These are phyloP conservation scores for Backusella macrospora DNA, from an alignment of 192 early-diverging fungal genomes.

Conservation along the genomic window DNA sequence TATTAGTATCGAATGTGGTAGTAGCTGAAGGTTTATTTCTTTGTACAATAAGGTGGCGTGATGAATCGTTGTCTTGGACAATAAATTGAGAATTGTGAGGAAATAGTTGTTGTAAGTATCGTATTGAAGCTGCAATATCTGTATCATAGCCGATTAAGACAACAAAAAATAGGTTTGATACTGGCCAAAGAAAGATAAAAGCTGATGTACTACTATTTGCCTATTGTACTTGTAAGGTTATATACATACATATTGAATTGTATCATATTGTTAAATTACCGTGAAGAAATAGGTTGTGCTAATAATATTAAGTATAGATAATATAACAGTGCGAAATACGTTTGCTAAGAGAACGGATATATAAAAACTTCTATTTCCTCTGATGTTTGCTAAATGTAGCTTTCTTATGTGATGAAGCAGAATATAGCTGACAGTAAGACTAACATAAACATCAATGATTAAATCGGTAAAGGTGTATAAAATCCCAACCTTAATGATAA, in stretches of 20 bases:
- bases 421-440: not conserved
- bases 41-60: not conserved
- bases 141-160: not conserved
- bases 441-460: not conserved
- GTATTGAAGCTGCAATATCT: not conserved
- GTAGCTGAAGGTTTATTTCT: not conserved
- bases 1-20: not conserved
- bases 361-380: not conserved
- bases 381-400: not conserved
- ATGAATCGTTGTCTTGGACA: not conserved
- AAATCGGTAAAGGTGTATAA: not conserved
- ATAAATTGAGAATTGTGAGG: not conserved
- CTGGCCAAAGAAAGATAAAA: constrained; percentile 7
- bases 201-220: not conserved
- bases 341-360: not conserved
- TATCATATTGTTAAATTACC: not conserved
- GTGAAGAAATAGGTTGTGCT: not conserved
- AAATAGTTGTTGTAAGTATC: not conserved
- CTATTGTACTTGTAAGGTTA: not conserved
- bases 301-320: not conserved
- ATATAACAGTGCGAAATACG: constrained; percentile 2
- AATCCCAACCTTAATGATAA: not conserved
- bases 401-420: not conserved
- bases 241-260: not conserved
- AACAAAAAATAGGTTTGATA: not conserved